Percentiles rank a stretch among this genome's conserved stretches.
Conservation (phyloP, 1,284 basidiomycete genomes). For the Pseudozyma thailandica region DNA sequence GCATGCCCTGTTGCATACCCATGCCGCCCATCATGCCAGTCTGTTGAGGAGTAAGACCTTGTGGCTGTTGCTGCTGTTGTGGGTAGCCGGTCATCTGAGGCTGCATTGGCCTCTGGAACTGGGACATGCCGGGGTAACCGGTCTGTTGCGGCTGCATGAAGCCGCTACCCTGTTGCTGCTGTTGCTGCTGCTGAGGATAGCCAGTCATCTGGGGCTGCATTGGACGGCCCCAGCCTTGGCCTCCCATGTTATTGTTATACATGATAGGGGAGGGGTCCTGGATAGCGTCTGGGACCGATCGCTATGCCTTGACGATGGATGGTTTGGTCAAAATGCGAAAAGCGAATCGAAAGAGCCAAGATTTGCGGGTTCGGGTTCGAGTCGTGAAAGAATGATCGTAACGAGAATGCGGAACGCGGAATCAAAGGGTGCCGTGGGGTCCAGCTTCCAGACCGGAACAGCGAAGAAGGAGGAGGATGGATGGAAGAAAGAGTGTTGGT, state of each 20-base stretch:
- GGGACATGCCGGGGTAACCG: slow-evolving; percentile 50
- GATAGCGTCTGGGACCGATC: slow-evolving; percentile 10
- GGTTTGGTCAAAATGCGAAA: background rate
- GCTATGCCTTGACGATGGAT: slow-evolving; percentile 5
- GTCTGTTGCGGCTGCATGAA: slow-evolving; percentile 56
- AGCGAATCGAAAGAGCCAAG: background rate
- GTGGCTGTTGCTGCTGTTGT: slow-evolving; percentile 43
- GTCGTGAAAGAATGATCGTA: background rate
- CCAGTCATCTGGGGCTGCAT: slow-evolving; percentile 57
- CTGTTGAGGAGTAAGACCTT: slow-evolving; percentile 36
- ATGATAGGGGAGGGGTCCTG: slow-evolving; percentile 17
- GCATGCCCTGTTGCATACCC: slow-evolving; percentile 27
- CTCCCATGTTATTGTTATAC: slow-evolving; percentile 61
- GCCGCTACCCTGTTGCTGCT: slow-evolving; percentile 48
- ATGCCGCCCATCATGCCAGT: slow-evolving; percentile 45
- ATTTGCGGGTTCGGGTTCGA: background rate
- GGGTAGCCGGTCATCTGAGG: slow-evolving; percentile 37
- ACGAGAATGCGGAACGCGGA: background rate
- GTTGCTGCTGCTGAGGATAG: slow-evolving; percentile 52
- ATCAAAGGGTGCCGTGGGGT: background rate
- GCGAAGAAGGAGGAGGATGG: background rate
- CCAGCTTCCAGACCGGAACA: background rate
- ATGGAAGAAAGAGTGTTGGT: too few relatives aligned
- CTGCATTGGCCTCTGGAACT: slow-evolving; percentile 56
- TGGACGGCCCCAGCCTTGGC: slow-evolving; percentile 55